These are phyloP conservation scores for Hypoxylon sp. DNA, from an alignment of 2,329 filamentous ascomycete species.

Conservation along the genomic window DNA sequence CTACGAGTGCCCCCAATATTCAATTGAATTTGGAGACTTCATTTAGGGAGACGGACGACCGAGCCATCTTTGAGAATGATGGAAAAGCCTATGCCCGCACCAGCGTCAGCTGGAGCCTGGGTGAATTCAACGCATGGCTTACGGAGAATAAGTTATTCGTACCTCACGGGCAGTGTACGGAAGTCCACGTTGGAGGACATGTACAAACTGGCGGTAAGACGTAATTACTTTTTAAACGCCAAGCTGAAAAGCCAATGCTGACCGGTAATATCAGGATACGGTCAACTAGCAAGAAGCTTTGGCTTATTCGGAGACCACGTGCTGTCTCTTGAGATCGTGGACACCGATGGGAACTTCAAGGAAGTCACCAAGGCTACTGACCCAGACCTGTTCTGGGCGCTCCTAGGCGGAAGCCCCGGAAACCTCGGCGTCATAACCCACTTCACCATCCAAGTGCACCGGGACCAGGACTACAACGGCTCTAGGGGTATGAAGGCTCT, in stretches of 20 bases:
- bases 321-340: conserved; percentile 63
- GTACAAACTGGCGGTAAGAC: conserved; percentile 61
- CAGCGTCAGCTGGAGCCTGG: conserved; percentile 60
- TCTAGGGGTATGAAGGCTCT: conserved; percentile 61
- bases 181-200: conserved; percentile 63
- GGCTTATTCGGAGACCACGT: conserved; percentile 70
- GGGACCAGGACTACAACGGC: conserved; percentile 58
- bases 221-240: not conserved
- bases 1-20: conserved; percentile 61
- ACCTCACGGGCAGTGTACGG: conserved; percentile 62
- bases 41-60: conserved; percentile 55
- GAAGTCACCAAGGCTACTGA: conserved; percentile 65
- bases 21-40: conserved; percentile 62
- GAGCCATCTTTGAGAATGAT: conserved; percentile 53
- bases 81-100: conserved; percentile 56
- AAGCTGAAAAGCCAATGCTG: not conserved
- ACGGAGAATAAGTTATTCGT: conserved; percentile 60
- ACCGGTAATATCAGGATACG: conserved; percentile 54
- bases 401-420: conserved; percentile 70
- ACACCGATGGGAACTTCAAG: conserved; percentile 61
- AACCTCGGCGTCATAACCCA: conserved; percentile 71
- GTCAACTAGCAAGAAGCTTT: conserved; percentile 63
- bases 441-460: conserved; percentile 63
- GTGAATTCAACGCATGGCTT: conserved; percentile 61
- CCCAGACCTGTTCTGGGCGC: conserved; percentile 71